Base-by-base conservation (phyloP, 192 early-diverging fungal genomes). In the Thamnidium elegans region DNA sequence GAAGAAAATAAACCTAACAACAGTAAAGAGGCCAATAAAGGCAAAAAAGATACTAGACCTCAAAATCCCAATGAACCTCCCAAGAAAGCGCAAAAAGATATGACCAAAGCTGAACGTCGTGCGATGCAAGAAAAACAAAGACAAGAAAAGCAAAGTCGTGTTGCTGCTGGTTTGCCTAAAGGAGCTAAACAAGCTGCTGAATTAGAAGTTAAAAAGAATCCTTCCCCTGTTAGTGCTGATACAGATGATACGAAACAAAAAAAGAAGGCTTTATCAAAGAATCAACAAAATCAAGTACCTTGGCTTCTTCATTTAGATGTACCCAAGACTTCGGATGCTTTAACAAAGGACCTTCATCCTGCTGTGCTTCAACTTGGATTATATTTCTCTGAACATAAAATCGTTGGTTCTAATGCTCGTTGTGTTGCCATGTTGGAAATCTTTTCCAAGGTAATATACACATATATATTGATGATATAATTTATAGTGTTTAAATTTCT, bases 31-130 rank as follows among this genome's bases (percentile, higher is more conserved):
- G n/a, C 17, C 8, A 55, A 15, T 31, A 63, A 63, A 42, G 48
- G 4, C 47, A 63, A 63, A 34, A 39, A 64, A 3, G 36, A 54
- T 6, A 15, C 50, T 10, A 42, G 36, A 10, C 56, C 34, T 46
- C 43, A 46, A 8, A 20, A 48, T 2, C 6, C 58, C 4, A 9
- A 39, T 2, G 20, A 55, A 15, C 55, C 64, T 51, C 63, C 47
- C 17, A 67, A 66, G 48, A 81, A 76, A 44, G 42, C 59, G 8
- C 65, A 65, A 48, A 92, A 90, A 70, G 76, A 87, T 43, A 88
- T 93, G 90, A 94, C 91, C 21, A 96, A 94, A 64, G 91, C 91
- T 23, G 93, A 98, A 80, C 84, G 93, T 55, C 84, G 93, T 31
- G 94, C 86, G 14, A 60, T 90, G 56, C 93, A 96, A 71, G 91